Base-by-base conservation (phyloP, 2,329 filamentous ascomycete species). In the Calonectria hongkongensis region DNA sequence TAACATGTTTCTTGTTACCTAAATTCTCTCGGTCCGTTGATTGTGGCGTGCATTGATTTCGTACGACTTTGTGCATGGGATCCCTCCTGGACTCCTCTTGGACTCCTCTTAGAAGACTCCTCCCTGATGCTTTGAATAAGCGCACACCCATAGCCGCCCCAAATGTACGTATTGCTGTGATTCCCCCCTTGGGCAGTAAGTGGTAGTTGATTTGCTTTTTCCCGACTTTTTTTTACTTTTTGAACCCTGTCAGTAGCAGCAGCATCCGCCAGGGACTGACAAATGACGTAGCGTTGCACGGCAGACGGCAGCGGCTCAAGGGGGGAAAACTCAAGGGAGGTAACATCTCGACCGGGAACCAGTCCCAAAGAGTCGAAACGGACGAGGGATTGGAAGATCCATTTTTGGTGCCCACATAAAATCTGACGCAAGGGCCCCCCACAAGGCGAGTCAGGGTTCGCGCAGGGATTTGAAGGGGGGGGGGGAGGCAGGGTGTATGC, bases 371-470 rank as follows among this genome's bases (percentile, higher is more conserved):
- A 45, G 66, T 68, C 43, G 33, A 65, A 64, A 66, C 45, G 47
- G 30, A 66, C 16, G 33, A 39, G 28, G 39, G 39, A 56, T 27
- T 58, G 4, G 50, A 41, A 43, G 48, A 65, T 58, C 60, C 50
- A 58, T 65, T 50, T 56, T 51, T 45, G 48, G 10, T 30, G 4
- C 43, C 58, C 58, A 64, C 45, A 39, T 47, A 25, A 51, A 63
- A 60, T 43, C 30, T 51, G 45, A 62, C 27, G 21, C 28, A 63
- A 63, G n/a, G 65, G 27, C 41, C 65, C 41, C 48, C 54, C 72
- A 70, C 70, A 72, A 67, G 66, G 70, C 70, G 72, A 70, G 72
- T 62, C 72, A 74, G 65, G 69, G 51, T 66, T 72, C 58, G 60
- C 41, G 68, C 54, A 66, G 39, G 68, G 50, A n/a, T n/a, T n/a